Conservation (phyloP, 495 filamentous ascomycete genomes). For the Lentithecium fluviatile region DNA sequence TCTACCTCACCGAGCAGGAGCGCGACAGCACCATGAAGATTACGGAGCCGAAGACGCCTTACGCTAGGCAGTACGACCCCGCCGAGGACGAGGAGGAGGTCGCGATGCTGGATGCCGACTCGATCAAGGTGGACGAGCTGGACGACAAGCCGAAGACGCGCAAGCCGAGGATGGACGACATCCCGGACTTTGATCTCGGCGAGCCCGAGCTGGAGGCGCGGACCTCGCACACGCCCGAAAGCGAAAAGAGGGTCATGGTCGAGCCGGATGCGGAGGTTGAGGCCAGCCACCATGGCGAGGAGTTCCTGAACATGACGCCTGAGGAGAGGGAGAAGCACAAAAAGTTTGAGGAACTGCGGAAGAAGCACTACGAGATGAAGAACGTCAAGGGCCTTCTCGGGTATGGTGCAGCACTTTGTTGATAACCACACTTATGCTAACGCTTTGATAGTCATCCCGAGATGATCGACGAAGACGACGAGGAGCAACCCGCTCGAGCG, state of each 20-base stretch:
- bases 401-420: slow-evolving; percentile 40
- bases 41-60: slow-evolving; percentile 95
- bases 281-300: slow-evolving; percentile 56
- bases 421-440: background rate
- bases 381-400: slow-evolving; percentile 87
- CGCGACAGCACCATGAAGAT: slow-evolving; percentile 97
- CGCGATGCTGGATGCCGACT: slow-evolving; percentile 53
- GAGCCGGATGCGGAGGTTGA: slow-evolving; percentile 56
- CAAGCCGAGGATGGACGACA: slow-evolving; percentile 65
- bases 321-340: slow-evolving; percentile 88
- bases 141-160: slow-evolving; percentile 54
- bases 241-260: slow-evolving; percentile 75
- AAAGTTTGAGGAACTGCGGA: slow-evolving; percentile 85
- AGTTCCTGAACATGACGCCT: slow-evolving; percentile 59
- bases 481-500: slow-evolving; percentile 28
- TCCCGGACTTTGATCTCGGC: slow-evolving; percentile 89
- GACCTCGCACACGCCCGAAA: slow-evolving; percentile 48
- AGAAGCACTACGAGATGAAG: slow-evolving; percentile 98
- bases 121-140: slow-evolving; percentile 66
- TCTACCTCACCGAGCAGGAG: slow-evolving; percentile 94
- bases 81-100: slow-evolving; percentile 77
- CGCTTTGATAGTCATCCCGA: slow-evolving; percentile 38
- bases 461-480: slow-evolving; percentile 39
- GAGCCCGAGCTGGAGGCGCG: slow-evolving; percentile 66
- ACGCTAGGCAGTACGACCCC: slow-evolving; percentile 86